Evolutionary conservation across 2,329 filamentous ascomycete species (phyloP).

Genomic region (Aschersonia sp.): DNA sequence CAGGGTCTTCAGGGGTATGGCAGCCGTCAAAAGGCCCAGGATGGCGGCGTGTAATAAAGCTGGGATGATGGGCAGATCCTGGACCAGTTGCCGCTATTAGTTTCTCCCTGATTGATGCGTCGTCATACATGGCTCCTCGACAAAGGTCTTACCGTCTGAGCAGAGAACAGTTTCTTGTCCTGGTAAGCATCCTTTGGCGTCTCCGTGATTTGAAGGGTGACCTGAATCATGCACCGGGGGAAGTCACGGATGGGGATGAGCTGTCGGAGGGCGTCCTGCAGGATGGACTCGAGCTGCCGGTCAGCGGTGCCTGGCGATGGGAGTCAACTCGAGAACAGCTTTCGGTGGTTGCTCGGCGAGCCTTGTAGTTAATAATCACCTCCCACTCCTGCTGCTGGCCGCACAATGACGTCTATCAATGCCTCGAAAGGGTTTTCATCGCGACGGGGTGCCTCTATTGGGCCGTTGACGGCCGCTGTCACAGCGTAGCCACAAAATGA

Average conservation of each 20-base stretch:
- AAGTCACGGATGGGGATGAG: slow-evolving; percentile 63
- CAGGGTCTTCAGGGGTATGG: slow-evolving; percentile 64
- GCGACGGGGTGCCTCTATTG: slow-evolving; percentile 74
- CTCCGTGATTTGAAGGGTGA: slow-evolving; percentile 64
- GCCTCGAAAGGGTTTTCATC: slow-evolving; percentile 91
- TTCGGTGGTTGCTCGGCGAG: neutral
- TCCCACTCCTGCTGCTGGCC: slow-evolving; percentile 73
- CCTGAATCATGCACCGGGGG: slow-evolving; percentile 63
- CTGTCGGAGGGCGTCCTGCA: slow-evolving; percentile 59
- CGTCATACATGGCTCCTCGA: neutral
- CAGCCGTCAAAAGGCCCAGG: slow-evolving; percentile 66
- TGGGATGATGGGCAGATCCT: slow-evolving; percentile 72
- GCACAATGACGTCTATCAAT: slow-evolving; percentile 75
- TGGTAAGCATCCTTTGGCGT: slow-evolving; percentile 54
- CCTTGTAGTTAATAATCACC: slow-evolving; percentile 30
- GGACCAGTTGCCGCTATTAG: slow-evolving; percentile 5
- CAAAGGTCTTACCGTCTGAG: slow-evolving; percentile 40
- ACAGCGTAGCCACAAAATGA: slow-evolving; percentile 65
- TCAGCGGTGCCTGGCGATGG: slow-evolving; percentile 46
- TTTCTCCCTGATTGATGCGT: neutral
- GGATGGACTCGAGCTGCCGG: slow-evolving; percentile 65
- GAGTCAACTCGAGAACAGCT: neutral
- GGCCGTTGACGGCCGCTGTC: slow-evolving; percentile 79
- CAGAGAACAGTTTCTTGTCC: slow-evolving; percentile 44
- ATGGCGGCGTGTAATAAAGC: slow-evolving; percentile 69